Conservation (phyloP, 108 stramenopile species). For the Tribonema minus region DNA sequence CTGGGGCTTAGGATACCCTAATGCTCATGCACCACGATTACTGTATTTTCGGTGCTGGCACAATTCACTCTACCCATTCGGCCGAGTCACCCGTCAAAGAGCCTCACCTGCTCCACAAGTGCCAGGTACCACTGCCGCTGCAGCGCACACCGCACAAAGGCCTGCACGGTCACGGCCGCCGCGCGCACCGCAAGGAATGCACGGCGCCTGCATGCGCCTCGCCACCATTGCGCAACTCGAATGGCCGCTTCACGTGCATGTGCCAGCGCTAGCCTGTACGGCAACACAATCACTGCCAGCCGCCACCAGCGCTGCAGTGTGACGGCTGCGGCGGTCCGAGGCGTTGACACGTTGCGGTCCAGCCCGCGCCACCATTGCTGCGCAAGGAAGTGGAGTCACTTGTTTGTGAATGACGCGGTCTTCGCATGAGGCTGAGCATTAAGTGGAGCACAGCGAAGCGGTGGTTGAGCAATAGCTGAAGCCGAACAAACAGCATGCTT, state of each 20-base stretch:
- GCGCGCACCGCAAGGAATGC: not conserved
- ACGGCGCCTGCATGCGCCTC: not conserved
- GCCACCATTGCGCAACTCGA: too few species aligned
- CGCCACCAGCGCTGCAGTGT: not conserved
- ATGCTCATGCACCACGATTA: too few species aligned
- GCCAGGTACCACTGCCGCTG: slow-evolving; percentile 21
- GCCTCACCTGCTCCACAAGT: not conserved
- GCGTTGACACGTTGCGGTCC: not conserved
- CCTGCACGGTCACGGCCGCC: not conserved
- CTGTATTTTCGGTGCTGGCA: too few species aligned
- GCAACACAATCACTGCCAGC: not conserved
- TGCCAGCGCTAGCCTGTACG: not conserved
- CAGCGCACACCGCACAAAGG: not conserved
- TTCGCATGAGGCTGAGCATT: too few species aligned
- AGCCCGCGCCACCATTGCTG: not conserved
- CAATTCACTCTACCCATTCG: not conserved
- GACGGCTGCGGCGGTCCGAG: not conserved
- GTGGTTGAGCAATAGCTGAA: too few species aligned
- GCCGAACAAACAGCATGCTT: too few species aligned
- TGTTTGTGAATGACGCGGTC: too few species aligned
- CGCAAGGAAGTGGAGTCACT: not conserved
- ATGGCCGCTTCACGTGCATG: not conserved
- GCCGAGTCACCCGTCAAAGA: not conserved
- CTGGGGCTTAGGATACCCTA: not conserved
- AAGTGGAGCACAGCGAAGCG: too few species aligned